phyloP scores from a whole-genome alignment of 345 rosid species.

The Combretum micranthum region DNA sequence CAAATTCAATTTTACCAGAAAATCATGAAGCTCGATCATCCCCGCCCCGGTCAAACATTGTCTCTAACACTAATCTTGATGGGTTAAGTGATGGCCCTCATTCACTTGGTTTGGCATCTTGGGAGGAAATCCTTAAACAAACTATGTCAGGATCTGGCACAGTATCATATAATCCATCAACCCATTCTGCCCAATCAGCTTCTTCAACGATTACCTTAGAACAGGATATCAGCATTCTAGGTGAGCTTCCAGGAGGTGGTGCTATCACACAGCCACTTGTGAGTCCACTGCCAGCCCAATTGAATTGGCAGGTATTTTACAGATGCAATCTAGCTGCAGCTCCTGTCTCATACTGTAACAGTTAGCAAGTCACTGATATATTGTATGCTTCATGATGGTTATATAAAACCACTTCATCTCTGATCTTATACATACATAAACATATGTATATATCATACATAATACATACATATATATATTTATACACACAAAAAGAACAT shows the following conservation, averaged over 20 bases:
- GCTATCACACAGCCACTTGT: conserved; percentile 26
- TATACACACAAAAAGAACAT: no score
- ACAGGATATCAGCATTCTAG: conserved; percentile 21
- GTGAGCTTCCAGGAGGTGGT: conserved; percentile 26
- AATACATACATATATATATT: no score
- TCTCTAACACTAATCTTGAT: conserved; percentile 28
- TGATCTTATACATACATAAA: no score
- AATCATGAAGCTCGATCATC: conserved; percentile 29
- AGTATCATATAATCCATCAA: conserved; percentile 28
- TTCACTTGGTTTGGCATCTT: conserved; percentile 43
- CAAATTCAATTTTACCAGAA: conserved; percentile 19
- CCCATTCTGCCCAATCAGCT: conserved; percentile 22
- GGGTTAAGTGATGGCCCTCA: conserved; percentile 37
- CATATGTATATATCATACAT: no score
- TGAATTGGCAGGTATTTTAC: conserved; percentile 62
- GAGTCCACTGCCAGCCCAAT: conserved; percentile 37
- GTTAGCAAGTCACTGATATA: no score
- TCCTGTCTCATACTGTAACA: not conserved
- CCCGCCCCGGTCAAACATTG: conserved; percentile 19
- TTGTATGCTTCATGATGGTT: no score
- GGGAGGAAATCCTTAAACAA: conserved; percentile 58
- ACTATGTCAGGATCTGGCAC: conserved; percentile 29
- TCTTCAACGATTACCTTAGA: conserved; percentile 17
- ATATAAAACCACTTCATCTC: no score
- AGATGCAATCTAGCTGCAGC: not conserved